Evolutionary conservation across 208 protist genomes (phyloP).

Genomic region (Strigomonas culicis): DNA sequence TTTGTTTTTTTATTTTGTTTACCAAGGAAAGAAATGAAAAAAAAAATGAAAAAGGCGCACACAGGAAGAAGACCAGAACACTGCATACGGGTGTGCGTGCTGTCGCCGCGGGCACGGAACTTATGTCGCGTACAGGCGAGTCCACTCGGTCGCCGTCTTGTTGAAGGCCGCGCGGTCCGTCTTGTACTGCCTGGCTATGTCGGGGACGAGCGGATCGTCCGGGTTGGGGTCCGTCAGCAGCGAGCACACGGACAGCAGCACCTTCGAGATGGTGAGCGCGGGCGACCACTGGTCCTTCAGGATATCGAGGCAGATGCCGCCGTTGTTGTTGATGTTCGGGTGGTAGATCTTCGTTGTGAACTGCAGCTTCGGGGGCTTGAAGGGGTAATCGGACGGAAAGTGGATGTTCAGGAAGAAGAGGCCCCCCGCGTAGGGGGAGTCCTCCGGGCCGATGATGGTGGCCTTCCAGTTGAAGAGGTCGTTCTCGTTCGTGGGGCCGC

Average conservation of each 20-base stretch:
- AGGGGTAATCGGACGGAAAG: constrained; percentile 98
- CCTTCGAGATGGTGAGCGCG: constrained; percentile 98
- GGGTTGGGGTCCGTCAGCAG: constrained; percentile 99
- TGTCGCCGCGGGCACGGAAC: neutral
- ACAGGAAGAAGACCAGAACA: constrained; percentile 13
- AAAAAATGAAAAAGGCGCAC: neutral
- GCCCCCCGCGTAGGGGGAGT: constrained; percentile 96
- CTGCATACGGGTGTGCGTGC: neutral
- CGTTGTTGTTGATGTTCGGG: constrained; percentile 97
- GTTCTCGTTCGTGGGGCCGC: constrained; percentile 92
- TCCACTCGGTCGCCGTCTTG: constrained; percentile 94
- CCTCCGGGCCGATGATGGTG: constrained; percentile 95
- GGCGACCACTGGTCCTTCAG: constrained; percentile 97
- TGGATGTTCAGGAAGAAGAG: constrained; percentile 99
- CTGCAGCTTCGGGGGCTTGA: constrained; percentile 93
- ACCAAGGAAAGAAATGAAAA: constrained; percentile 2
- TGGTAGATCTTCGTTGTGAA: constrained; percentile 96
- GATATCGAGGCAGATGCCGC: constrained; percentile 98
- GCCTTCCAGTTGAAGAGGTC: constrained; percentile 98
- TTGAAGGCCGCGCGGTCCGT: constrained; percentile 89
- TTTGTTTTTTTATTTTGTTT: neutral
- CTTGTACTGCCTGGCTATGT: constrained; percentile 97
- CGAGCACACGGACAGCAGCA: constrained; percentile 98
- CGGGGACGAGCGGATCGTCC: constrained; percentile 98
- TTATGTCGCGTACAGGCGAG: constrained; percentile 63